Conservation (phyloP, 306 rosid species). For the Fagus sylvatica region DNA sequence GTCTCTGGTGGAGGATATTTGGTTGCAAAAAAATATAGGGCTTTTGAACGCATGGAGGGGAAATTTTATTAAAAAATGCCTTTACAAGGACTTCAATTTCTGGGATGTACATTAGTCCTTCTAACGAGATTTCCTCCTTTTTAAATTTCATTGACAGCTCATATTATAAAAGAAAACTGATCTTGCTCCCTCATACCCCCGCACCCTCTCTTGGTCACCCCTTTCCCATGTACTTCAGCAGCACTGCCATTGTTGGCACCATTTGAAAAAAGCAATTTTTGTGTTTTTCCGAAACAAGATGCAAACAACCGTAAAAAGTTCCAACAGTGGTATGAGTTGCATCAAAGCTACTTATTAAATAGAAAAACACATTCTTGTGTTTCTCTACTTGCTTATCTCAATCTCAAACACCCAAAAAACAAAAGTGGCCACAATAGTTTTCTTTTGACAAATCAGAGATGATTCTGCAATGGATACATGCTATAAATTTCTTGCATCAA, state of each 20-base stretch:
- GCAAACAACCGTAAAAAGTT: neutral
- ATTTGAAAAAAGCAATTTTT: neutral
- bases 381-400: no score
- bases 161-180: neutral
- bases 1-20: neutral
- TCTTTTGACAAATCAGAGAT: conserved; percentile 11
- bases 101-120: neutral
- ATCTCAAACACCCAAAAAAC: no score
- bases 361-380: neutral
- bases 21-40: neutral
- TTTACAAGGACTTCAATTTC: neutral
- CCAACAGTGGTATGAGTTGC: neutral
- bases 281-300: neutral
- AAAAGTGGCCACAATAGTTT: neutral
- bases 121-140: neutral
- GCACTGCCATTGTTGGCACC: no score
- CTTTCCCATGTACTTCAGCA: no score
- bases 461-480: conserved; percentile 20
- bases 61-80: neutral
- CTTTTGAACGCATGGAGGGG: neutral
- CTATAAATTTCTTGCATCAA: conserved; percentile 6
- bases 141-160: neutral
- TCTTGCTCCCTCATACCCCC: neutral
- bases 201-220: neutral
- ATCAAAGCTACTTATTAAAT: neutral